Base-by-base conservation (phyloP, 257 asterid genomes). In the Nicotiana tabacum region DNA sequence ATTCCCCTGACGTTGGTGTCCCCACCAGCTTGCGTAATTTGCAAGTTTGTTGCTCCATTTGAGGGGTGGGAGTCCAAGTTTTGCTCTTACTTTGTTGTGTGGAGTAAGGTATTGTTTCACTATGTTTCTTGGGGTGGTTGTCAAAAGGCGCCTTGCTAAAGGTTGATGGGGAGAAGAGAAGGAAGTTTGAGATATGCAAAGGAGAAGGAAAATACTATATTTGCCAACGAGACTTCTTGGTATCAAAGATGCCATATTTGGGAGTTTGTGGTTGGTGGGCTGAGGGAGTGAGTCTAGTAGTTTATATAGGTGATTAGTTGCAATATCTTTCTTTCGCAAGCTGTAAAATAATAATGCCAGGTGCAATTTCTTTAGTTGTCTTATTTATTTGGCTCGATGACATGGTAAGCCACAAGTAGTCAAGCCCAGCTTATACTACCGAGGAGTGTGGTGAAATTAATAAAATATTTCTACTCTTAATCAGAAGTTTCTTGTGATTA, bases 51-150 rank as follows among this genome's bases (percentile, higher is more conserved):
- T 58, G 61, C 76, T 83, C 85, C 82, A 83, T 77, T 83, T 78
- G 51, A 83, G 85, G 1, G 80, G 80, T 60, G 85, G 82, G 13
- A 83, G 76, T 10, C 77, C 81, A 60, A 83, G 60, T 29, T 77
- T 58, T 72, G 85, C 85, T 65, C 85, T 83, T 32, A 79, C 66
- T 64, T 48, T 83, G 69, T 83, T 83, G 72, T 83, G 85, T 16
- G 82, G 68, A 12, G 12, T 6, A 8, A 83, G 82, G 81, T 76
- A 83, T 77, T 83, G 82, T 9, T 33, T 77, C 16, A 83, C 24
- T 33, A 64, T 68, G 46, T 65, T 65, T 15, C 35, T 83, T 53
- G 82, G 68, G 15, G 82, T 83, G 13, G 16, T 29, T 30, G 18
- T 64, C 43, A 77, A 10, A 9, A 82, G 61, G 18, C 43, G 67